Evolutionary conservation across 2,329 filamentous ascomycete genomes (phyloP).

Genomic region (Didymella pomorum): DNA sequence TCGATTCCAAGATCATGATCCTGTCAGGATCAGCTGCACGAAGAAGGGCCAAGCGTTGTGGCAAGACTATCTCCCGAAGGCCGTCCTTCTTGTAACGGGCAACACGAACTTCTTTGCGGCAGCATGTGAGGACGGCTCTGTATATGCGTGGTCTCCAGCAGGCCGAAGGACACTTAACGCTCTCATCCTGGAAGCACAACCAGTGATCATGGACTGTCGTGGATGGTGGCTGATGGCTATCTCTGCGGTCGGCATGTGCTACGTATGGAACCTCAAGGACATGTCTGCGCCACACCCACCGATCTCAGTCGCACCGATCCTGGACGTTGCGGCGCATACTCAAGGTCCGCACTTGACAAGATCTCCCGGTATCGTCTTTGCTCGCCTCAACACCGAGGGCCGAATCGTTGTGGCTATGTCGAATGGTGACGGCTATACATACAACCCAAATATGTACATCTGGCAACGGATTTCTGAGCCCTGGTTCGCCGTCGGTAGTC

Average conservation of each 20-base stretch:
- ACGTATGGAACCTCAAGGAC: constrained; percentile 91
- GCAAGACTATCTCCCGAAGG: constrained; percentile 90
- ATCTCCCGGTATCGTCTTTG: constrained; percentile 86
- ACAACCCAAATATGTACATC: constrained; percentile 82
- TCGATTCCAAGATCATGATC: constrained; percentile 74
- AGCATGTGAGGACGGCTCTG: constrained; percentile 88
- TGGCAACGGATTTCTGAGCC: constrained; percentile 97
- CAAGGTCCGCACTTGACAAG: constrained; percentile 80
- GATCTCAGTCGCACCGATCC: constrained; percentile 83
- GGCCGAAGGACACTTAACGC: constrained; percentile 86
- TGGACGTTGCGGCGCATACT: constrained; percentile 84
- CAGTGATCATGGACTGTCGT: constrained; percentile 90
- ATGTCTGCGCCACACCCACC: constrained; percentile 88
- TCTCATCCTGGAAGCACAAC: constrained; percentile 87
- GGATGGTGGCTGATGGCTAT: constrained; percentile 91
- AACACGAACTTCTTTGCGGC: constrained; percentile 92
- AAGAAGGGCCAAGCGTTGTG: constrained; percentile 83
- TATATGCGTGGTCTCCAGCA: constrained; percentile 92
- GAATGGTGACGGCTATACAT: constrained; percentile 93
- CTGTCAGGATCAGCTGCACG: constrained; percentile 81
- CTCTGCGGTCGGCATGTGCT: constrained; percentile 84
- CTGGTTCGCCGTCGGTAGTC: constrained; percentile 97
- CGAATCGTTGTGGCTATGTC: constrained; percentile 88
- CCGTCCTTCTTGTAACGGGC: constrained; percentile 88
- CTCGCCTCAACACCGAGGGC: constrained; percentile 87